Conservation (phyloP, 2,329 filamentous ascomycete species). For the Didymella exigua region DNA sequence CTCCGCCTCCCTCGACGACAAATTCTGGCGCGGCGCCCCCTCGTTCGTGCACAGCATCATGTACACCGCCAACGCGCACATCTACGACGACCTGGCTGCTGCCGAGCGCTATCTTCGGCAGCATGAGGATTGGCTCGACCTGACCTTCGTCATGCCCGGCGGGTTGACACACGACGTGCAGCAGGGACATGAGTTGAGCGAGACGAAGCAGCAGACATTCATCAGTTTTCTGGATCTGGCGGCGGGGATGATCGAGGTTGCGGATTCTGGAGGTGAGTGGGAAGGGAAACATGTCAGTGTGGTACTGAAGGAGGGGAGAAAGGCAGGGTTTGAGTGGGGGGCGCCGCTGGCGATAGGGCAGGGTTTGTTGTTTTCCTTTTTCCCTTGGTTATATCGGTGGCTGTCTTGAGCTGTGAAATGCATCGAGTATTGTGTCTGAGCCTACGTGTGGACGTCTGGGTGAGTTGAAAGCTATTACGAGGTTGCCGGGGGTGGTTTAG, state of each 20-base stretch:
- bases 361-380: slow-evolving; percentile 5
- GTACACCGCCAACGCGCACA: slow-evolving; percentile 39
- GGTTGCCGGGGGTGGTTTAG: no score
- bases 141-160: slow-evolving; percentile 53
- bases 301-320: slow-evolving; percentile 10
- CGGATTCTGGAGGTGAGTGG: slow-evolving; percentile 29
- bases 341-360: slow-evolving; percentile 5
- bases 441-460: no score
- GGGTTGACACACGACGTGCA: slow-evolving; percentile 47
- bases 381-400: slow-evolving; percentile 11
- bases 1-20: slow-evolving; percentile 51
- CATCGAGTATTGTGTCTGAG: no score
- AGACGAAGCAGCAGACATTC: slow-evolving; percentile 47
- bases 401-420: neutral
- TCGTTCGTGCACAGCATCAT: slow-evolving; percentile 37
- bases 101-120: slow-evolving; percentile 49
- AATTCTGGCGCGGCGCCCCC: slow-evolving; percentile 43
- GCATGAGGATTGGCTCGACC: slow-evolving; percentile 47
- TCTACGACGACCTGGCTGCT: slow-evolving; percentile 49
- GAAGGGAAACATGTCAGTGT: slow-evolving; percentile 16
- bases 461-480: neutral
- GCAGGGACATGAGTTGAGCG: slow-evolving; percentile 51
- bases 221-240: slow-evolving; percentile 54
- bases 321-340: slow-evolving; percentile 11
- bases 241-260: slow-evolving; percentile 57